These are phyloP conservation scores for Sordariomycetes sp. DNA, from an alignment of 2,329 filamentous ascomycete species.

Conservation along the genomic window DNA sequence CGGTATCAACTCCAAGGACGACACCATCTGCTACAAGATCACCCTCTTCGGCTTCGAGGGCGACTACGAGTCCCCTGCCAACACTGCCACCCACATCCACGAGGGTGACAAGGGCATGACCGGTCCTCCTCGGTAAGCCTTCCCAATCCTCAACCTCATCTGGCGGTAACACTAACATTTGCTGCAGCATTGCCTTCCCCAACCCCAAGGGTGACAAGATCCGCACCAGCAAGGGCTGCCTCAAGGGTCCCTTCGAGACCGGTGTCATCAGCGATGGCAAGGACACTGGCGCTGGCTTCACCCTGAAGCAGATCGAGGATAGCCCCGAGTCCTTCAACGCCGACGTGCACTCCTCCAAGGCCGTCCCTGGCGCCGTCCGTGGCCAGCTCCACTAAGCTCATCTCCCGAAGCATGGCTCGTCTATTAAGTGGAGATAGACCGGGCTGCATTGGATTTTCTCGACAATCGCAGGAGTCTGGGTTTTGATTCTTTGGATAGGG, in stretches of 20 bases:
- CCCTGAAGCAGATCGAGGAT: conserved; percentile 37
- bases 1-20: conserved; percentile 37
- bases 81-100: conserved; percentile 48
- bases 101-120: conserved; percentile 32
- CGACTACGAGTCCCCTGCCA: conserved; percentile 38
- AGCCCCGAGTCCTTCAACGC: conserved; percentile 41
- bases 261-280: conserved; percentile 16
- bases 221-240: conserved; percentile 29
- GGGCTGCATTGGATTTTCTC: too few relatives aligned
- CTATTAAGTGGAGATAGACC: too few relatives aligned
- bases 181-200: conserved; percentile 33
- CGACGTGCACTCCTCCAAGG: conserved; percentile 40
- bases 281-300: conserved; percentile 31
- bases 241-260: conserved; percentile 24
- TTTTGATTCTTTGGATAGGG: too few relatives aligned
- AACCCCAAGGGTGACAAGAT: conserved; percentile 31
- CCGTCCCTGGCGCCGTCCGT: conserved; percentile 39
- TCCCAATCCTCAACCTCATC: background rate
- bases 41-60: conserved; percentile 37
- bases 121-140: conserved; percentile 35
- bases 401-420: too few relatives aligned
- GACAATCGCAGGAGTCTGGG: too few relatives aligned
- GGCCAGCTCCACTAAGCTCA: conserved; percentile 35
- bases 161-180: background rate
- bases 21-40: conserved; percentile 40